Conservation (phyloP, 176 grass and related monocot genomes). For the Carex kokanica region DNA sequence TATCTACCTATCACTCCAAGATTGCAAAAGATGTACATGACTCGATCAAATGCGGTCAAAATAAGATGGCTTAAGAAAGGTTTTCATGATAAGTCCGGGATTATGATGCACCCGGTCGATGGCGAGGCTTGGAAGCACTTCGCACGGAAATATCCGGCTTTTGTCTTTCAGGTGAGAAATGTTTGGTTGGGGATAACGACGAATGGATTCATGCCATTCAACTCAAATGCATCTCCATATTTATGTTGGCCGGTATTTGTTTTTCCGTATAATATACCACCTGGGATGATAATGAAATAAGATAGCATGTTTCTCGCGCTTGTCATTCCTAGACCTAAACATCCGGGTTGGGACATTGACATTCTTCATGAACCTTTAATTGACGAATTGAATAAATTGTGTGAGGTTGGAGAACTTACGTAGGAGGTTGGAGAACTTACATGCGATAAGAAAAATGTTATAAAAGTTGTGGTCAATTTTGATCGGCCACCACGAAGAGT, state of each 20-base stretch:
- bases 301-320: neutral
- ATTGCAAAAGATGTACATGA: too few species aligned
- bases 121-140: neutral
- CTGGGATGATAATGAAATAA: too few species aligned
- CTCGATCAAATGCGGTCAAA: too few species aligned
- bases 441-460: neutral
- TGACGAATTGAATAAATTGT: neutral
- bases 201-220: neutral
- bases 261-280: too few species aligned
- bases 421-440: neutral
- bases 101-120: too few species aligned
- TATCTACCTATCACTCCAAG: too few species aligned
- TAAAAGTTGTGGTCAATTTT: too few species aligned
- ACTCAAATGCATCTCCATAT: neutral
- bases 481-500: neutral
- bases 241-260: too few species aligned
- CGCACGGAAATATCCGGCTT: neutral
- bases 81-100: too few species aligned
- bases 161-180: neutral
- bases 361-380: neutral
- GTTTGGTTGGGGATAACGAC: neutral
- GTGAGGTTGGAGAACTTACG: neutral
- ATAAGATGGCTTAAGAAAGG: too few species aligned
- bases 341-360: slow-evolving; percentile 6
- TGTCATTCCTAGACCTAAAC: neutral